Percentiles rank a stretch among this genome's conserved stretches.
Conservation (phyloP, 2,329 filamentous ascomycete species). For the Camillea tinctor region DNA sequence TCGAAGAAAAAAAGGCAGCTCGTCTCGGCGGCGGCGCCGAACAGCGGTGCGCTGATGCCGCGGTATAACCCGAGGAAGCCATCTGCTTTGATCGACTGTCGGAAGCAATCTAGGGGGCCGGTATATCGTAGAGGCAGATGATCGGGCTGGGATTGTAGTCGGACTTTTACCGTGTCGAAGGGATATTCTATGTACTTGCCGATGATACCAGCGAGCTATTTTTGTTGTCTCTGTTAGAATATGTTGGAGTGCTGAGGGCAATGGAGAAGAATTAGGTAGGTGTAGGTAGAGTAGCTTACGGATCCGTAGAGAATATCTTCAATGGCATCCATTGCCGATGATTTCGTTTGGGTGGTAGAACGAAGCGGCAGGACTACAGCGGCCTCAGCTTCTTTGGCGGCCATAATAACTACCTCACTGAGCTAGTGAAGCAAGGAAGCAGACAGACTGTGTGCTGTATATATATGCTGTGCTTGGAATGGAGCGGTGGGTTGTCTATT, state of each 20-base stretch:
- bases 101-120: slow-evolving; percentile 91
- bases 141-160: slow-evolving; percentile 92
- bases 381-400: slow-evolving; percentile 23
- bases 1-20: slow-evolving; percentile 94
- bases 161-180: slow-evolving; percentile 97
- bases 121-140: slow-evolving; percentile 76
- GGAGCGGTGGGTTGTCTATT: background rate
- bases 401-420: slow-evolving; percentile 26
- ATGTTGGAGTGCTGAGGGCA: background rate
- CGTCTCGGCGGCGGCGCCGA: slow-evolving; percentile 89
- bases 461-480: no score
- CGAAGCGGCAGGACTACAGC: slow-evolving; percentile 21
- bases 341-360: slow-evolving; percentile 14
- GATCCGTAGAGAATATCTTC: slow-evolving; percentile 91
- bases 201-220: slow-evolving; percentile 74
- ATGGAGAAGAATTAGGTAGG: background rate
- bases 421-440: background rate
- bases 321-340: slow-evolving; percentile 62
- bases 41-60: slow-evolving; percentile 85
- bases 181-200: slow-evolving; percentile 98
- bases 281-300: slow-evolving; percentile 48
- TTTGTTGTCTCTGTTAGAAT: slow-evolving; percentile 11
- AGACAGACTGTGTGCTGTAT: background rate
- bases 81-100: slow-evolving; percentile 76
- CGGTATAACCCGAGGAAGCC: slow-evolving; percentile 84